Evolutionary conservation across 257 asterid genomes (phyloP), one percentile per base, ranked within the genome.

Genomic region (Osmanthus fragrans): DNA sequence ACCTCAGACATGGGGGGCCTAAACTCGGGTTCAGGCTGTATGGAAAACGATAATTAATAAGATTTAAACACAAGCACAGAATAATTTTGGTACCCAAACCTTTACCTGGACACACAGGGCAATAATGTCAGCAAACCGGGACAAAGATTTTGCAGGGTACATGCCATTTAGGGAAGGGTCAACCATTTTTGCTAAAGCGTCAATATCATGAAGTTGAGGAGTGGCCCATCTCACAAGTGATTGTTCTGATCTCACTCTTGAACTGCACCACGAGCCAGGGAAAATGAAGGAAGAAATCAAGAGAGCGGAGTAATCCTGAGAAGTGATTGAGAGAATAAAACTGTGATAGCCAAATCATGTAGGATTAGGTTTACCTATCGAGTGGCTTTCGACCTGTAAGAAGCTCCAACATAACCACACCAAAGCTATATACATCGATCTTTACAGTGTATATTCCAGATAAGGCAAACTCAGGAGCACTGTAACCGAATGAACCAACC

Each of bases 1-100:
- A 95, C 98, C 77, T 95, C 99, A 9, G 99, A 95, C 99, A 95
- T 95, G 15, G 97, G 98, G 21, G 99, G 99, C 7, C 99, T 88
- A 64, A 95, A 95, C 80, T 95, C 98, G 2, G 99, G 99, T 76
- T 95, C 99, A 39, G 97, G 97, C 99, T 95, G 96, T 81, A 23
- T 15, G 71, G 13, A 58, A 47, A 58, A 54, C 29, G 5, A 29
- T 15, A 33, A 75, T 13, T 10, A 65, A 70, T 71, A 56, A 18
- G 29, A 34, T 32, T 34, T 27, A 32, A 13, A 10, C n/a, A 18
- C 36, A 15, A 11, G 15, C 27, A 45, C 23, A 34, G 73, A 67
- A n/a, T 69, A 64, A 16, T 21, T 42, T 64, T 30, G 32, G 25
- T 30, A 40, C 68, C 23, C 30, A 32, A 82, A 75, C 72, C 60